Conservation (phyloP, 2,329 filamentous ascomycete genomes). For the Trichoderma koningii region DNA sequence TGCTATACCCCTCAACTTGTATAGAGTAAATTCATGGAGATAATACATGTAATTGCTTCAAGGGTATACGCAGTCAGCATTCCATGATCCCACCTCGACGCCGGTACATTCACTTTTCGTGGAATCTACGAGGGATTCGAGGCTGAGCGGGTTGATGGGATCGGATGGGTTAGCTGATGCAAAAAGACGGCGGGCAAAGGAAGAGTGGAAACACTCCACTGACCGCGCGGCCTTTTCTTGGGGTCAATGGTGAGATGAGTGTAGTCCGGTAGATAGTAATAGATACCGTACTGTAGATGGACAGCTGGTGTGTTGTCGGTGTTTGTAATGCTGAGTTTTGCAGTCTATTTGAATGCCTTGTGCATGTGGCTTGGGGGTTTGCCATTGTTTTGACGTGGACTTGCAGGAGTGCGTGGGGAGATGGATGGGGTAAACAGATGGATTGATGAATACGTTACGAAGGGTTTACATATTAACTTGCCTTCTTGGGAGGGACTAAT, state of each 20-base stretch:
- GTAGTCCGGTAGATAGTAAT: too few species aligned
- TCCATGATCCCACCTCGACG: too few species aligned
- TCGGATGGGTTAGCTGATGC: too few species aligned
- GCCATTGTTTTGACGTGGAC: slow-evolving; percentile 1
- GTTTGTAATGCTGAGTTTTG: background rate
- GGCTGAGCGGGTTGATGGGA: too few species aligned
- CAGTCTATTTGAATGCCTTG: background rate
- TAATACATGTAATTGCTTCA: too few species aligned
- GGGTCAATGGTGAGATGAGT: background rate
- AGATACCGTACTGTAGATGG: too few species aligned
- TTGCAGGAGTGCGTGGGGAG: slow-evolving; percentile 2
- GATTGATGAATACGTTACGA: background rate
- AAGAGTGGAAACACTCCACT: background rate
- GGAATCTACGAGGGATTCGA: too few species aligned
- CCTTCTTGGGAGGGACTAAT: background rate
- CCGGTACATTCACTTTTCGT: too few species aligned
- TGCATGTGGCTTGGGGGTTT: too few species aligned
- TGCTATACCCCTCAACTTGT: too few species aligned
- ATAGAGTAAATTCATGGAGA: too few species aligned
- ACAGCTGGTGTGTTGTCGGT: background rate
- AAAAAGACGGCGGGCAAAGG: background rate
- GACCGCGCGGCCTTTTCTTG: slow-evolving; percentile 7
- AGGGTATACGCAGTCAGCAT: too few species aligned
- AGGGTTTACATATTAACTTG: slow-evolving; percentile 16
- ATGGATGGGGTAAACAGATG: background rate